Percentiles rank a stretch among this genome's conserved stretches.
Evolutionary conservation across 257 asterid genomes (phyloP).

Genomic region (Petrea volubilis): DNA sequence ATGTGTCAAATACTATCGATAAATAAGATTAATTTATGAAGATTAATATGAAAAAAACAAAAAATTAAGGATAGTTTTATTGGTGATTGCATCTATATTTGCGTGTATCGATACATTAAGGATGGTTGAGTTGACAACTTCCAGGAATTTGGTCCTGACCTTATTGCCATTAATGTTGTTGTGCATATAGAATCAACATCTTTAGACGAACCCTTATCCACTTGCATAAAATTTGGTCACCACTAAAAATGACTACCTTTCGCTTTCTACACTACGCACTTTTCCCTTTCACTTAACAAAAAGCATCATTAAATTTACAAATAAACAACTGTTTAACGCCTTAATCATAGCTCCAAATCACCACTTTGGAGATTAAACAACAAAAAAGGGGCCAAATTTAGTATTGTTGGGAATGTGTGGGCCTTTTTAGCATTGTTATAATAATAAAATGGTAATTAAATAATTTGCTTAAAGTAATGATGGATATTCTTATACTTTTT

Average conservation of each 20-base stretch:
- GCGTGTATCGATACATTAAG: too few species aligned
- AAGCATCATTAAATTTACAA: conserved; percentile 3
- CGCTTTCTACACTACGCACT: conserved; percentile 17
- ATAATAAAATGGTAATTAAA: conserved; percentile 10
- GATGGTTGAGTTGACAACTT: background rate
- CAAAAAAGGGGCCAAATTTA: conserved; percentile 3
- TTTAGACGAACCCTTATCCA: conserved; percentile 2
- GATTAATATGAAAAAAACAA: too few species aligned
- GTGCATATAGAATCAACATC: background rate
- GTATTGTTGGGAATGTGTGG: too few species aligned
- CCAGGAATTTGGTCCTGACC: too few species aligned
- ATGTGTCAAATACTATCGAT: too few species aligned
- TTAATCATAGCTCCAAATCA: conserved; percentile 18
- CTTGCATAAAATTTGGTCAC: background rate
- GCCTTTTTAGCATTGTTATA: background rate
- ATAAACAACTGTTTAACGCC: background rate
- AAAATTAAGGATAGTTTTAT: too few species aligned
- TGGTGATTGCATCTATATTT: too few species aligned
- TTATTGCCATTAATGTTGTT: background rate
- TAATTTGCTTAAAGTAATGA: background rate
- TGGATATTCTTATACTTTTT: background rate
- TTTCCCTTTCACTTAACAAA: conserved; percentile 5
- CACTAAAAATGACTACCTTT: conserved; percentile 12
- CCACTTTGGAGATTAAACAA: conserved; percentile 6
- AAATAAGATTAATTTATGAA: too few species aligned